These are phyloP conservation scores for Solanum medicagineum DNA, from an alignment of 257 asterid genomes.

Conservation along the genomic window DNA sequence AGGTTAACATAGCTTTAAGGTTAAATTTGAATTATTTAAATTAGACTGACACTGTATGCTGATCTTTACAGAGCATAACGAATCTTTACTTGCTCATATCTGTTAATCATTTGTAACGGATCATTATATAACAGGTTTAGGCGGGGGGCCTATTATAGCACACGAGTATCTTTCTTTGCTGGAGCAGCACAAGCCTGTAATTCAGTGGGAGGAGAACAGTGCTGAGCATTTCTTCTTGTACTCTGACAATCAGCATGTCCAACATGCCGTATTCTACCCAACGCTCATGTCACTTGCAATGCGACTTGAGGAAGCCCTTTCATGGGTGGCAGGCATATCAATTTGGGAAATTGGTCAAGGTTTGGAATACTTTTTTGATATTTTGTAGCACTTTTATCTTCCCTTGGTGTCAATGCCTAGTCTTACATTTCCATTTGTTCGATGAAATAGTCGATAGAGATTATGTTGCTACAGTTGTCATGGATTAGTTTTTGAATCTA, in stretches of 20 bases:
- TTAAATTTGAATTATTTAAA: neutral
- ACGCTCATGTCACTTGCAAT: slow-evolving; percentile 49
- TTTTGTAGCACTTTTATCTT: slow-evolving; percentile 24
- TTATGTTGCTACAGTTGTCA: neutral
- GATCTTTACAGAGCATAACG: neutral
- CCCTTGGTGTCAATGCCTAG: neutral
- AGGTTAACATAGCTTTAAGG: neutral
- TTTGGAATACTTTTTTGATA: slow-evolving; percentile 62
- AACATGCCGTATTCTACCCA: slow-evolving; percentile 87
- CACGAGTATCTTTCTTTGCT: slow-evolving; percentile 66
- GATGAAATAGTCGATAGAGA: neutral
- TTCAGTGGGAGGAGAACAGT: slow-evolving; percentile 84
- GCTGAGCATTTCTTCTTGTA: slow-evolving; percentile 87
- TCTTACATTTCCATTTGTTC: neutral
- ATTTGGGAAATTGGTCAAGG: slow-evolving; percentile 99
- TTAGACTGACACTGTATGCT: neutral
- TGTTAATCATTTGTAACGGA: neutral
- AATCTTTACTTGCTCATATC: neutral
- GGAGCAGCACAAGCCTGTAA: slow-evolving; percentile 62
- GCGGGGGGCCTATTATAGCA: slow-evolving; percentile 78
- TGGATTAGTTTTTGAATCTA: neutral
- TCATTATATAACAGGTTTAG: slow-evolving; percentile 39
- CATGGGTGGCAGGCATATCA: slow-evolving; percentile 80
- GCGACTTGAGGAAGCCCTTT: slow-evolving; percentile 68
- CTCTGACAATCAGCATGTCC: slow-evolving; percentile 34